Evolutionary conservation across 2,329 filamentous ascomycete species (phyloP).

Genomic region (Aspergillus sp.): DNA sequence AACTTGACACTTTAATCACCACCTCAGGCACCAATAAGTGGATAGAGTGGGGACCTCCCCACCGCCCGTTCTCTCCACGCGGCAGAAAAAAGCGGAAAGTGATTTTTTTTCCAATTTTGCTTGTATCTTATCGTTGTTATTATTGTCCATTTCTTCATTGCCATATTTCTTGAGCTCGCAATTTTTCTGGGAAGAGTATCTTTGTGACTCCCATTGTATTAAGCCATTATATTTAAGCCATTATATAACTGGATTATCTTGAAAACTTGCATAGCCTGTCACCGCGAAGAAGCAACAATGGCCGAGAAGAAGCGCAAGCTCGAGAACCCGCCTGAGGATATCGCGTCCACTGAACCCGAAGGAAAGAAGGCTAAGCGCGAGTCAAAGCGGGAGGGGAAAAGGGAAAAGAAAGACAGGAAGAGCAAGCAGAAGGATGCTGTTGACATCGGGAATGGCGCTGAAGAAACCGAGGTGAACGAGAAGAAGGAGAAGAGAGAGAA

Average conservation of each 20-base stretch:
- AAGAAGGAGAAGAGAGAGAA: constrained; percentile 21
- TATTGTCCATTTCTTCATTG: background rate
- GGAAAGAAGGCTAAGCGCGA: constrained; percentile 37
- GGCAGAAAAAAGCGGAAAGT: background rate
- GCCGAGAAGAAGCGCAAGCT: constrained; percentile 42
- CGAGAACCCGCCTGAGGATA: constrained; percentile 25
- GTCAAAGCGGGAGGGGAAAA: constrained; percentile 26
- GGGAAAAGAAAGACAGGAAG: constrained; percentile 13
- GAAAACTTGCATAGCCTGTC: background rate
- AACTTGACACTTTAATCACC: background rate
- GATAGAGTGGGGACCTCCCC: background rate
- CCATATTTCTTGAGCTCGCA: background rate
- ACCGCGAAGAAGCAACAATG: constrained; percentile 24
- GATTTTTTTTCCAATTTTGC: constrained; percentile 21
- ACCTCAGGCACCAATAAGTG: background rate
- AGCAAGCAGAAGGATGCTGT: background rate
- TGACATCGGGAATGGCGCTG: constrained; percentile 6
- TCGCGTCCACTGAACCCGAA: constrained; percentile 21
- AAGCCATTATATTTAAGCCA: too few relatives aligned
- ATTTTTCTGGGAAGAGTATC: background rate
- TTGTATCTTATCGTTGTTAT: background rate
- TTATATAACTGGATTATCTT: background rate
- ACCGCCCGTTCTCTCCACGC: background rate
- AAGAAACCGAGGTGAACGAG: constrained; percentile 28
- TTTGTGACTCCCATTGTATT: background rate